A percentile compares a stretch with the other conserved stretches of the same genome.
Conservation (phyloP, 352 stramenopile genomes). For the Pythium grandisporangium region DNA sequence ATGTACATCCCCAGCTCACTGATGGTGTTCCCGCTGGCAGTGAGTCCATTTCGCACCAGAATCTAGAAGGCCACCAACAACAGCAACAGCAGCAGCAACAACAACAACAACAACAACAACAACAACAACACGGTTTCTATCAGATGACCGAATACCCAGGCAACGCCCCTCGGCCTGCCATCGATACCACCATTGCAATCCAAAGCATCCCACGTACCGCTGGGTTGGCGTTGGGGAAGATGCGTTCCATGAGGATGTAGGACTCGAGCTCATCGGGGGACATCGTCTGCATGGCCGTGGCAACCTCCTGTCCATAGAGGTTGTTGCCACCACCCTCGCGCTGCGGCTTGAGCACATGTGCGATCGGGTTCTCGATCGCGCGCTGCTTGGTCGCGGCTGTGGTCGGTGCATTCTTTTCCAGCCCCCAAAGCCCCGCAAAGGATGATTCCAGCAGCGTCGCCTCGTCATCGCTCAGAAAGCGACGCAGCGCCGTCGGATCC, state of each 20-base stretch:
- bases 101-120: constrained; percentile 1
- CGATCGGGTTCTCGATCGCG: constrained; percentile 45
- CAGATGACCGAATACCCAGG: too few species aligned
- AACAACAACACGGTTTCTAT: constrained; percentile 14
- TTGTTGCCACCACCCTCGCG: constrained; percentile 98
- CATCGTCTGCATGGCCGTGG: constrained; percentile 72
- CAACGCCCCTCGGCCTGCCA: too few species aligned
- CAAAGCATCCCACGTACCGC: constrained; percentile 46
- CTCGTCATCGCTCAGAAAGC: constrained; percentile 81
- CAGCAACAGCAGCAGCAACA: constrained; percentile 4
- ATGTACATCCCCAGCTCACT: constrained; percentile 96
- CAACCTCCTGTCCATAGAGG: constrained; percentile 92
- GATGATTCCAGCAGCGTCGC: constrained; percentile 69
- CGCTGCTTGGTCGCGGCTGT: constrained; percentile 67
- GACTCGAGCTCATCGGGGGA: constrained; percentile 66
- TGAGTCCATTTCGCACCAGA: constrained; percentile 69
- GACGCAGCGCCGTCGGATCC: constrained; percentile 70
- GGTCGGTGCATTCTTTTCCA: constrained; percentile 78
- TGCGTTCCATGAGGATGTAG: constrained; percentile 96
- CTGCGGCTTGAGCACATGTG: constrained; percentile 97
- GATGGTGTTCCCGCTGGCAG: constrained; percentile 77
- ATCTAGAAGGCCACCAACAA: constrained; percentile 24
- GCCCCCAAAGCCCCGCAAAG: constrained; percentile 93
- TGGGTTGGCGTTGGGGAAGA: constrained; percentile 86
- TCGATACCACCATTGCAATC: too few species aligned